These are phyloP conservation scores for Paracamarosporium sp. DNA, from an alignment of 2,329 filamentous ascomycete genomes.

Conservation along the genomic window DNA sequence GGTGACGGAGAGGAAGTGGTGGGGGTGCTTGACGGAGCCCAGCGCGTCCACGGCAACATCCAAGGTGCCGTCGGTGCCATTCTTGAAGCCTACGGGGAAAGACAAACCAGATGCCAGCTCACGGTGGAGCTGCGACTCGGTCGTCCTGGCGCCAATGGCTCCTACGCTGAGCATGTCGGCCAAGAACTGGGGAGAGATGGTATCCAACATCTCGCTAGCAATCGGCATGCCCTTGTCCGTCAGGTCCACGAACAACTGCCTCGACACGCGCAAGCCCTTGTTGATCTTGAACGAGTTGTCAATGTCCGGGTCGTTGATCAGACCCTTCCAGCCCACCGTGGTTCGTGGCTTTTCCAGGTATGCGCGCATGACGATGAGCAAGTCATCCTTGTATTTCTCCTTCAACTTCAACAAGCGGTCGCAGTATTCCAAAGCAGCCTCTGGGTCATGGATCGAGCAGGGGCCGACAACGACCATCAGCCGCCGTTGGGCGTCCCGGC, in stretches of 20 bases:
- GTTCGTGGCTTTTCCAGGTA: slow-evolving; percentile 99
- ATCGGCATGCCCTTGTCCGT: slow-evolving; percentile 94
- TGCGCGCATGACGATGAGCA: slow-evolving; percentile 95
- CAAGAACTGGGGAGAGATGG: slow-evolving; percentile 95
- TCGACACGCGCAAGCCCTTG: slow-evolving; percentile 86
- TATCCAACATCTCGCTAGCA: slow-evolving; percentile 97
- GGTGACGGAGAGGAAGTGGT: slow-evolving; percentile 97
- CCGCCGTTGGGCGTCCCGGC: slow-evolving; percentile 62
- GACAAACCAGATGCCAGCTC: slow-evolving; percentile 92
- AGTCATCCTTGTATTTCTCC: slow-evolving; percentile 85
- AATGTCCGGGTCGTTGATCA: slow-evolving; percentile 98
- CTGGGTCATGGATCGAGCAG: slow-evolving; percentile 96
- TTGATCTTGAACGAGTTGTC: slow-evolving; percentile 99
- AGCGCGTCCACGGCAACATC: slow-evolving; percentile 95
- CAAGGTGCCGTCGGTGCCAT: slow-evolving; percentile 91
- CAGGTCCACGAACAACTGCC: slow-evolving; percentile 92
- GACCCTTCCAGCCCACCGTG: slow-evolving; percentile 97
- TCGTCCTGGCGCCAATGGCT: slow-evolving; percentile 94
- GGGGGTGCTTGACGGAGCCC: slow-evolving; percentile 86
- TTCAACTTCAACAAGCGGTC: slow-evolving; percentile 80
- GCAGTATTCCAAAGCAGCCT: slow-evolving; percentile 91
- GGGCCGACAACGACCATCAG: slow-evolving; percentile 87
- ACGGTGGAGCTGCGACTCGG: slow-evolving; percentile 93
- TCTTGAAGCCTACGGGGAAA: slow-evolving; percentile 99
- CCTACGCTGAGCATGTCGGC: slow-evolving; percentile 91